Base-by-base conservation (phyloP, 805 yeast genomes). In the Saturnispora ahearnii region DNA sequence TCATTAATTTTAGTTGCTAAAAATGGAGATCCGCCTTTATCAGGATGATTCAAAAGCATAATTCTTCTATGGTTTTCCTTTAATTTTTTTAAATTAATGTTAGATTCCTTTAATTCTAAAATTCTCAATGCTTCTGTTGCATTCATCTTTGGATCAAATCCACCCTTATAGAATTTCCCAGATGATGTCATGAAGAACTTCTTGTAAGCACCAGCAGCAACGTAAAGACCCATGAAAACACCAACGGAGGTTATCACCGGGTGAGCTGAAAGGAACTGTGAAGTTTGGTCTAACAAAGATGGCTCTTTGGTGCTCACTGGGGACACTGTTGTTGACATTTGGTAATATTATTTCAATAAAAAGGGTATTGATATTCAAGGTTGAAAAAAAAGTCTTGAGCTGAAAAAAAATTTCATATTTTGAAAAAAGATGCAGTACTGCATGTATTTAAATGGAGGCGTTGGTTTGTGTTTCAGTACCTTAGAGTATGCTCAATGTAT, bases 11-110 rank as follows among this genome's bases (percentile, higher is more conserved):
- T 90, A 51, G 90, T 82, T 44, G 97, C 96, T 65, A 90, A 65
- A 60, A 77, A 88, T 28, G 95, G 86, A 10, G 95, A 84, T 2
- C 97, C 97, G 32, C 96, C 96, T 63, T 82, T 85, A 70, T 90
- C 97, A 10, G 97, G 97, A 63, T 90, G 97, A 65, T 90, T 90
- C 45, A 84, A 77, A 67, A 87, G 68, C 93, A 90, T 86, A 60
- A 89, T 82, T 58, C 73, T 73, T 68, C 96, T 78, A 63, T 90
- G 96, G 52, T 81, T 82, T 54, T 83, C 88, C 62, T 84, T 84
- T 60, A 89, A 72, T 59, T 74, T 81, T 52, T 81, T 76, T 65
- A 78, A 80, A 40, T 78, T 73, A 60, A 81, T 67, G 22, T 76
- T 79, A 34, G 79, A 71, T 63, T 85, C 93, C 55, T 77, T 81